Percentiles rank a stretch among this genome's conserved stretches.
These are phyloP conservation scores for Beauveria sp. DNA, from an alignment of 2,329 filamentous ascomycete species.

Conservation along the genomic window DNA sequence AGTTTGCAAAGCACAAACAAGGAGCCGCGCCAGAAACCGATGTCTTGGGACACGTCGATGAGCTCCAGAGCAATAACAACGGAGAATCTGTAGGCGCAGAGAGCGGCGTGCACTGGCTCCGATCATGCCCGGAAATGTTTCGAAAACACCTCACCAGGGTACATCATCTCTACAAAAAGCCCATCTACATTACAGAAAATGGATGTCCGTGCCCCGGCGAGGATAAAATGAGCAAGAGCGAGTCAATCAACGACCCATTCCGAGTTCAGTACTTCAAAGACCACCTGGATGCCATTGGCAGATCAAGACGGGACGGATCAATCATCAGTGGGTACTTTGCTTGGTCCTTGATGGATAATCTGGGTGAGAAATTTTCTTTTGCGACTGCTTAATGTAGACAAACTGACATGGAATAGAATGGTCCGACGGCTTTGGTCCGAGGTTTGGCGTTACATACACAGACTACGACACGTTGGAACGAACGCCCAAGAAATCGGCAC, in stretches of 20 bases:
- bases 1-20: conserved; percentile 24
- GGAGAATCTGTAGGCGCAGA: conserved; percentile 23
- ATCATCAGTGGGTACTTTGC: conserved; percentile 26
- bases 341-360: conserved; percentile 29
- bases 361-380: conserved; percentile 20
- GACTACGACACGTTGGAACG: conserved; percentile 29
- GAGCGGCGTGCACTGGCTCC: conserved; percentile 27
- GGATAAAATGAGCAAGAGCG: conserved; percentile 26
- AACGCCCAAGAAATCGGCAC: conserved; percentile 30
- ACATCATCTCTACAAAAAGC: conserved; percentile 19
- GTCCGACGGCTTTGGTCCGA: conserved; percentile 31
- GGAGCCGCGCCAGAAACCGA: conserved; percentile 21
- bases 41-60: conserved; percentile 27
- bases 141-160: conserved; percentile 23
- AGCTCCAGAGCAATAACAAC: conserved; percentile 23
- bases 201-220: conserved; percentile 29
- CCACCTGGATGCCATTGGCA: conserved; percentile 30
- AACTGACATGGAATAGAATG: conserved; percentile 18
- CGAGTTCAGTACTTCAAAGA: conserved; percentile 29
- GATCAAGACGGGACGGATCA: conserved; percentile 19
- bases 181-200: conserved; percentile 25
- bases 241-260: conserved; percentile 30
- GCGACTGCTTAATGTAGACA: neutral
- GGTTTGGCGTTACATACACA: conserved; percentile 31
- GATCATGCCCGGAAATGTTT: conserved; percentile 22